Base-by-base conservation (phyloP, 495 filamentous ascomycete species). In the Amorphotheca resinae region DNA sequence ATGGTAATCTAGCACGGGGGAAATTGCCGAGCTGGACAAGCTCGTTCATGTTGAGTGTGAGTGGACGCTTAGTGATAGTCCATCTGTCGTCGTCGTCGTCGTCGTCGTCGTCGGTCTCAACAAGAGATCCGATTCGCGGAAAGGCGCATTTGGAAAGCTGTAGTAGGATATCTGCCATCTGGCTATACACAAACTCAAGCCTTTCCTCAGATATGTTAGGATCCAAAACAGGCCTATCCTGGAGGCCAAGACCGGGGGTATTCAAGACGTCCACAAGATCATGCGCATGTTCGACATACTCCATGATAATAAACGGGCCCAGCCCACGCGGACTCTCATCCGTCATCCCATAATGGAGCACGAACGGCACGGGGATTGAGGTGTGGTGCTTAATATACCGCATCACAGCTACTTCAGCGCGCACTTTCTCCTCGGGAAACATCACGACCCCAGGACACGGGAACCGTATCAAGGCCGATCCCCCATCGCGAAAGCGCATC, bases 361-460 rank as follows among this genome's bases (percentile, higher is more conserved):
- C 18, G 3, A 23, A 6, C 12, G 44, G 39, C 15, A 44, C 38
- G 5, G 44, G 44, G n/a, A 47, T 12, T 7, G 14, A 3, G 1
- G 44, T 47, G 3, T 38, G 11, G 9, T 35, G 7, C 4, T 20
- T 41, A 12, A 44, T 23, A 16, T 17, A 46, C n/a, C 9, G 25
- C 4, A 42, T 31, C 4, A 23, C 38, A 1, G 39, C 46, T 1
- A 42, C 41, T 38, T 49, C 46, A n/a, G 12, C 9, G 9, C 41
- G 39, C 6, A 20, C 34, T 41, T 64, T 63, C 21, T 60, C 60
- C 42, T 61, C 57, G 0, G 56, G 59, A 45, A 60, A 64, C 41
- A 58, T 51, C 18, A 26, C 33, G 8, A 33, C 43, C 1, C 52
- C 48, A 33, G 61, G 54, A 11, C 41, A 18, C 1, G 58, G 46